Evolutionary conservation across 257 asterid genomes (phyloP), one percentile per base, ranked within the genome.

Genomic region (Orobanche coerulescens): DNA sequence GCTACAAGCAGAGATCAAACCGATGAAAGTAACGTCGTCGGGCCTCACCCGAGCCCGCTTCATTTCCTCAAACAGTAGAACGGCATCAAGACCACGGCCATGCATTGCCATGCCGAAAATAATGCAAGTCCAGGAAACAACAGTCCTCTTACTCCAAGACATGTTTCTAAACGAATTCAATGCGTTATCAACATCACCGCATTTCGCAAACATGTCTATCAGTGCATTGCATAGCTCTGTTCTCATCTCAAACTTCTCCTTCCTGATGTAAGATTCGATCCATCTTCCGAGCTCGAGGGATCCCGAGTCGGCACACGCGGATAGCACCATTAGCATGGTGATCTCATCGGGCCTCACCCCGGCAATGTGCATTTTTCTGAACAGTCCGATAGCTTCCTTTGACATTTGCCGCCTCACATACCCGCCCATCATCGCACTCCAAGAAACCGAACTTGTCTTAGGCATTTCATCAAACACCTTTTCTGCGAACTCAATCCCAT

Each of bases 391-490:
- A 13, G 85, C 94, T 70, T 86, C 86, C 33, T 25, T 72, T 5
- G 83, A 70, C 90, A 77, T 78, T 0, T 86, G 89, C 76, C 78
- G 67, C 71, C 76, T 78, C 37, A 79, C 83, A 57, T 74, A 84
- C 58, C 97, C 97, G 25, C 94, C 89, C 30, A 86, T 84, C 79
- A 89, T 77, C 13, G 79, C 73, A 25, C 81, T 89, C 95, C 95
- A 86, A 16, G 88, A 71, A 11, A 84, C 86, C 0, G 84, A 69
- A 52, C 61, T 76, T 2, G 44, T 34, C 2, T 77, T 31, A 30
- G 78, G 57, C 94, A 82, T 84, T 80, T 79, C 86, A 66, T 84
- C 91, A 5, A 87, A 84, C 84, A 84, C 6, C 67, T 71, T 84
- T 64, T 82, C 73, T 8, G 64, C 94, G 20, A 67, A 61, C 58